Base-by-base conservation (phyloP, 164 flowering plant species). In the Protea cynaroides region DNA sequence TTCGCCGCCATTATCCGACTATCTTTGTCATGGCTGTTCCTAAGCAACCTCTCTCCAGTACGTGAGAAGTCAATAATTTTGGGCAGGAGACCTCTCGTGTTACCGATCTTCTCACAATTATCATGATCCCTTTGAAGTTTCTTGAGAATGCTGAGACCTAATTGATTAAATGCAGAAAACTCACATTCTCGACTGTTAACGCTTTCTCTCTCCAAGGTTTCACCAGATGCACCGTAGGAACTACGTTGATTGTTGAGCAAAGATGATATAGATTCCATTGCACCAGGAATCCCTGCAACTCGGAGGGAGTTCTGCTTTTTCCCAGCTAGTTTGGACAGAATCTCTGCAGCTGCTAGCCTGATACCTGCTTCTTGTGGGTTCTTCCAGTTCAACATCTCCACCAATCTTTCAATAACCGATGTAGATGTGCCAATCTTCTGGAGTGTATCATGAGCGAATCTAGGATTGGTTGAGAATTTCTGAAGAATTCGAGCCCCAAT, bases 381-480 rank as follows among this genome's bases (percentile, higher is more conserved):
- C 69, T 86, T 91, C 99, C 99, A 94, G 60, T 89, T 89, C 81
- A 94, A 56, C 86, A 91, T 90, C 77, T 94, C 99, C 0, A 94
- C 93, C 52, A 89, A 60, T 68, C 96, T 77, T 65, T 94, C 97
- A 65, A 91, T 81, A n/a, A 83, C 87, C 0, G 82, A 44, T 36
- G 82, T 63, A 23, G 79, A 82, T 21, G 78, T 83, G 7, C 96
- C 97, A 63, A 94, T 83, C 78, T 86, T 89, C 73, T 84, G 86
- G 11, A 94, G 81, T 0, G 96, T 91, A 50, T 86, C 91, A n/a
- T 82, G 75, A 1, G 87, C 80, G 64, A 80, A 89, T 50, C 73
- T 66, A 17, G 71, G 62, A 54, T 64, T 84, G 51, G 60, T 56
- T 0, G 86, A 63, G 43, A 85, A 84, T 57, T 71, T 79, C 23